Percentiles rank a stretch among this genome's conserved stretches.
Evolutionary conservation across 495 filamentous ascomycete genomes (phyloP).

Genomic region (Thermothielavioides terrestris): DNA sequence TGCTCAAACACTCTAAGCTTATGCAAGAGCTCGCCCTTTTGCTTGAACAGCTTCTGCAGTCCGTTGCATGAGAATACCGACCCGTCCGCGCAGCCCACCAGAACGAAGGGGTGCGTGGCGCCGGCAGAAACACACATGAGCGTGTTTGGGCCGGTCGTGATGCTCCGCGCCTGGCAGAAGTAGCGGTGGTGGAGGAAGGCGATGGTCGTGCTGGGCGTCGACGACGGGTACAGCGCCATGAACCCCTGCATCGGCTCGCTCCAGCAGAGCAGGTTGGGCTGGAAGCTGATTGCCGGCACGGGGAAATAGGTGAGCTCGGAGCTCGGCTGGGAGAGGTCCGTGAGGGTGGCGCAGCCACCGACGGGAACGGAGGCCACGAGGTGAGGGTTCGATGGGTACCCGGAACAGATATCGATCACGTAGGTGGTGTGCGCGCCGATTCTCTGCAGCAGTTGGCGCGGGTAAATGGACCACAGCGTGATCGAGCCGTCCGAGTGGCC

Average conservation of each 20-base stretch:
- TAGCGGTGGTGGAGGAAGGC: conserved; percentile 38
- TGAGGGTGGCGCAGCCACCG: conserved; percentile 37
- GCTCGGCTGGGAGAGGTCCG: conserved; percentile 37
- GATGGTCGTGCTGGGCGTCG: conserved; percentile 38
- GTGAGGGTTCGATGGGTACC: conserved; percentile 39
- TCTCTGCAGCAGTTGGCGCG: conserved; percentile 30
- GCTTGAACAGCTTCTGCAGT: conserved; percentile 37
- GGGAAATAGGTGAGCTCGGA: conserved; percentile 39
- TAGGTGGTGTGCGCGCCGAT: conserved; percentile 35
- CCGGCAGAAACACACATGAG: conserved; percentile 38
- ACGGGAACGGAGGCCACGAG: conserved; percentile 38
- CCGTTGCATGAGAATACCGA: conserved; percentile 39
- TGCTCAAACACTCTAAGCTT: conserved; percentile 42
- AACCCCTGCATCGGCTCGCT: conserved; percentile 39
- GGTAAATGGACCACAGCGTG: conserved; percentile 40
- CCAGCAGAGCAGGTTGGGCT: conserved; percentile 40
- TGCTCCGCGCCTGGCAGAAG: conserved; percentile 39
- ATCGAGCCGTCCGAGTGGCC: conserved; percentile 42
- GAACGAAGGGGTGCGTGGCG: conserved; percentile 35
- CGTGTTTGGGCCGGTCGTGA: conserved; percentile 36
- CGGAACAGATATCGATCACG: conserved; percentile 41
- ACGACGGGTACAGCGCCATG: conserved; percentile 37
- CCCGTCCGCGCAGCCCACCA: conserved; percentile 38
- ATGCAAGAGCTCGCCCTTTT: conserved; percentile 33
- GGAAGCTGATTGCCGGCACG: conserved; percentile 36